Evolutionary conservation across 2,329 filamentous ascomycete genomes (phyloP), one percentile per base, ranked within the genome.

Genomic region (Verticillium dahliae): DNA sequence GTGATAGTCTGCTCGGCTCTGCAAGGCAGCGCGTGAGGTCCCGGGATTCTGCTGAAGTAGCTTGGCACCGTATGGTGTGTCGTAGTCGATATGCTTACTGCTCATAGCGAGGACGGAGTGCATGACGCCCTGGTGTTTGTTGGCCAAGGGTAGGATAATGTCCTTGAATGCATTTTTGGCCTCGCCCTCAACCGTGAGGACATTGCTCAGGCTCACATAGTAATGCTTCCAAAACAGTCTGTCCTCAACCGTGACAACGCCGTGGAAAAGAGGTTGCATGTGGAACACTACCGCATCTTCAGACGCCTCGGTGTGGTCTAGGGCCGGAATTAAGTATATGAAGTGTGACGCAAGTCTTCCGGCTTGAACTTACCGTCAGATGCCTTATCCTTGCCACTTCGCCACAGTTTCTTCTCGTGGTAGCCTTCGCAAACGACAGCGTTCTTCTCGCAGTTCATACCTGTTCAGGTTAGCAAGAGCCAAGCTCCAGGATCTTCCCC

Each of bases 341-440:
- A 0, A 58, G 27, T 6, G 37, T 39, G n/a, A 6, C 27, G 34
- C 15, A 18, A 31, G 5, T 45, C n/a, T 7, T 45, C 39, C 5
- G 13, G 35, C 54, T 31, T 31, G 38, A 38, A 68, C 76, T 67
- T 78, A 85, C 85, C 84, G 77, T 91, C 87, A 77, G 90, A 87
- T 38, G 85, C 82, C 70, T 82, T 89, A 73, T 94, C 90, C 71
- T 86, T 91, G 34, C 92, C 91, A 70, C 91, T 93, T 73, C 88
- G 91, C 92, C 92, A 97, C 59, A 92, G 84, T 62, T 91, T 89
- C 72, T 92, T 92, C 64, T 91, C 89, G 58, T 91, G 90, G 71
- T 96, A 97, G 13, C 92, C 92, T 75, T 96, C 92, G 71, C 92
- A 97, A 13, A 93, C 86, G 13, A 96, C 91, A 9, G 92, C 91